A percentile compares a stretch with the other conserved stretches of the same genome.
Conservation (phyloP, 164 flowering plant species). For the Piper longum region DNA sequence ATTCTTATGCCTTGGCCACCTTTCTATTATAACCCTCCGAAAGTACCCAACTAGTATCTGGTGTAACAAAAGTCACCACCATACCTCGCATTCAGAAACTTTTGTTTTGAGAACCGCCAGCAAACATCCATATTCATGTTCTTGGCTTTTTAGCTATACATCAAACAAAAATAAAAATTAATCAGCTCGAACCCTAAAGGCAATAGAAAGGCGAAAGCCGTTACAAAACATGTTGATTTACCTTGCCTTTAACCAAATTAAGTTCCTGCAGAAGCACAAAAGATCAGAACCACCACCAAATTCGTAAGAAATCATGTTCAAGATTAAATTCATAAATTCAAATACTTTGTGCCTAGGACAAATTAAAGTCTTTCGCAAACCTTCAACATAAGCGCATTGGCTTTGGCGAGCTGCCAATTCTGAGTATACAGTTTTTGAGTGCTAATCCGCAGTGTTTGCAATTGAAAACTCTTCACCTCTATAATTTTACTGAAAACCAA, state of each 20-base stretch:
- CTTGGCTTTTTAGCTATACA: slow-evolving; percentile 45
- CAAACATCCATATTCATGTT: slow-evolving; percentile 60
- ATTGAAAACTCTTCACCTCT: neutral
- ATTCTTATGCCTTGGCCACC: too few species aligned
- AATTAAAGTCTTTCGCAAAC: neutral
- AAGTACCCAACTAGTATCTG: neutral
- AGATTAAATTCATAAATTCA: too few species aligned
- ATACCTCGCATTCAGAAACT: slow-evolving; percentile 33
- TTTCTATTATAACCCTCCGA: too few species aligned
- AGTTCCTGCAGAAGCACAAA: slow-evolving; percentile 41
- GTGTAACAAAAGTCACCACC: neutral
- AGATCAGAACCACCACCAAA: too few species aligned
- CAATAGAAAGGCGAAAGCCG: neutral
- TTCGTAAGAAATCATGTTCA: too few species aligned
- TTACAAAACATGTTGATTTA: neutral
- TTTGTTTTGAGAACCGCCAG: slow-evolving; percentile 42
- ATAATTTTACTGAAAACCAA: neutral
- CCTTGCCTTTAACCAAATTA: slow-evolving; percentile 53
- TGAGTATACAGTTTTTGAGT: neutral
- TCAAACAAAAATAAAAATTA: too few species aligned
- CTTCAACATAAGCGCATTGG: neutral
- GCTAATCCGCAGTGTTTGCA: neutral
- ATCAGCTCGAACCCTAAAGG: too few species aligned
- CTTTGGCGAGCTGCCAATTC: slow-evolving; percentile 3
- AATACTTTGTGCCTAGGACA: too few species aligned